These are phyloP conservation scores for Stagonosporopsis vannaccii DNA, from an alignment of 2,329 filamentous ascomycete genomes.

Conservation along the genomic window DNA sequence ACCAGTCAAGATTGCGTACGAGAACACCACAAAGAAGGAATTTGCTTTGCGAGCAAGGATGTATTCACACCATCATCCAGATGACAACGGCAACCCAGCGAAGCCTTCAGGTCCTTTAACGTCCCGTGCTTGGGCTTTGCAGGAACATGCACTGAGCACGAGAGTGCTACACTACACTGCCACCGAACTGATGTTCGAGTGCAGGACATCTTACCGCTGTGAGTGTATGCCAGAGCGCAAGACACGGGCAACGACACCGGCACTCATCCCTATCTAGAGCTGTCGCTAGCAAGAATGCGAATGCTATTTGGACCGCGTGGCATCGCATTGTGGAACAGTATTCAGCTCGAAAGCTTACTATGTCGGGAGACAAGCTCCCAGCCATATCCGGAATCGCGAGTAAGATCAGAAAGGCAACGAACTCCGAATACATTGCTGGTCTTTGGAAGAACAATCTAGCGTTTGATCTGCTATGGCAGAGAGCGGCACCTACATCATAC, in stretches of 20 bases:
- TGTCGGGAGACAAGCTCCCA: conserved; percentile 40
- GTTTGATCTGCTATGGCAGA: conserved; percentile 42
- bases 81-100: conserved; percentile 30
- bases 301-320: conserved; percentile 40
- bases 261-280: conserved; percentile 45
- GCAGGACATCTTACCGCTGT: conserved; percentile 42
- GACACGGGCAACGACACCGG: conserved; percentile 37
- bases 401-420: conserved; percentile 39
- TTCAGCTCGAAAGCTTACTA: conserved; percentile 36
- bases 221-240: conserved; percentile 42
- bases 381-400: conserved; percentile 47
- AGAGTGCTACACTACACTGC: conserved; percentile 44
- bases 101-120: conserved; percentile 36
- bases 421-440: conserved; percentile 44
- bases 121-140: conserved; percentile 42
- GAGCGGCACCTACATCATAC: conserved; percentile 6
- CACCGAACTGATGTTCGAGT: conserved; percentile 46
- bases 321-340: conserved; percentile 44
- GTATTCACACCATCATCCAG: conserved; percentile 38
- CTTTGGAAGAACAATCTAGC: conserved; percentile 43
- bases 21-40: conserved; percentile 36
- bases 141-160: conserved; percentile 45
- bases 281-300: conserved; percentile 31
- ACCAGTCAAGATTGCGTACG: conserved; percentile 34
- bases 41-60: conserved; percentile 36